Evolutionary conservation across 257 asterid genomes (phyloP).

Genomic region (Knoxia roxburghii): DNA sequence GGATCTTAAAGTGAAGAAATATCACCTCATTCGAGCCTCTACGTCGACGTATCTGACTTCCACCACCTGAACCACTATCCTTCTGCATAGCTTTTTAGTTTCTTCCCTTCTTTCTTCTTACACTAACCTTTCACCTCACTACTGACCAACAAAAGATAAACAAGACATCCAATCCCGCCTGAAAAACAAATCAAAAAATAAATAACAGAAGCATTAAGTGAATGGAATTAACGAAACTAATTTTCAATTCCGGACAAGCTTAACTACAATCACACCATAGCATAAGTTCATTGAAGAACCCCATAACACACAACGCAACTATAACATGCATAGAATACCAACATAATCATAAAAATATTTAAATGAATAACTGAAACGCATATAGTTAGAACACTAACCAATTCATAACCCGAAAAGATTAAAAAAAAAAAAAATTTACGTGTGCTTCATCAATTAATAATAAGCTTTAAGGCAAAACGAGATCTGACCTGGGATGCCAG

Average conservation of each 20-base stretch:
- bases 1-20: conserved; percentile 11
- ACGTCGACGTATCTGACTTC: conserved; percentile 80
- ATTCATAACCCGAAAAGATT: conserved; percentile 1
- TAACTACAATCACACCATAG: background rate
- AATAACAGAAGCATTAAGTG: background rate
- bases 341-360: no score
- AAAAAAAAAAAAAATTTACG: background rate
- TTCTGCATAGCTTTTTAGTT: conserved; percentile 47
- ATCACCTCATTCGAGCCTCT: conserved; percentile 88
- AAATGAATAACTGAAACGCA: background rate
- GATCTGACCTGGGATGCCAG: conserved; percentile 22
- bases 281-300: background rate
- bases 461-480: background rate
- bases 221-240: background rate
- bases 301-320: conserved; percentile 1
- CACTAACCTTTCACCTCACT: conserved; percentile 10
- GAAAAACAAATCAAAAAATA: background rate
- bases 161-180: conserved; percentile 17
- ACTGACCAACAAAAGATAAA: background rate
- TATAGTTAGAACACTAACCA: background rate
- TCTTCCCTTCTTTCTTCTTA: background rate
- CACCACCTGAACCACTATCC: conserved; percentile 58
- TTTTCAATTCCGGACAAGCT: background rate
- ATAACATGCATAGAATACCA: background rate
- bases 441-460: background rate